Conservation (phyloP, 2,329 filamentous ascomycete species). For the Neoarthrinium moseri region DNA sequence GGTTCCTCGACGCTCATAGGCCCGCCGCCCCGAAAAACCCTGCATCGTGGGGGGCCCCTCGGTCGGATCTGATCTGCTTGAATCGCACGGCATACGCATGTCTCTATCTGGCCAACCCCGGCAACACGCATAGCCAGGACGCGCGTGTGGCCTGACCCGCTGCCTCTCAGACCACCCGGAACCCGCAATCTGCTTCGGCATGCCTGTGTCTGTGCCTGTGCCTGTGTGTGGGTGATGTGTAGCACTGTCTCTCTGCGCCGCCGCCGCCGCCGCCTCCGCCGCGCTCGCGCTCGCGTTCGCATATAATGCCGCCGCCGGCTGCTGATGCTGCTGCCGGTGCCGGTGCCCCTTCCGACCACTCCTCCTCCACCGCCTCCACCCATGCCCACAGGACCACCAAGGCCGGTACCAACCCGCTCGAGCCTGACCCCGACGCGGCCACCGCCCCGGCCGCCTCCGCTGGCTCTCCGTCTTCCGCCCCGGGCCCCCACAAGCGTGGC, state of each 20-base stretch:
- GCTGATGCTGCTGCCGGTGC: too few relatives aligned
- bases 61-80: too few relatives aligned
- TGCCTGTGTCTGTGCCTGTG: not conserved
- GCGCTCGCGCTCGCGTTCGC: too few relatives aligned
- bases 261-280: too few relatives aligned
- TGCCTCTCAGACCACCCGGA: too few relatives aligned
- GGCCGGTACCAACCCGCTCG: not conserved
- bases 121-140: not conserved
- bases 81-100: not conserved
- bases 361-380: conserved; percentile 15
- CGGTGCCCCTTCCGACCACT: conserved; percentile 14
- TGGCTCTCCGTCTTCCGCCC: conserved; percentile 3
- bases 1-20: not conserved
- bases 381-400: not conserved
- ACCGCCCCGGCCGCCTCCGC: conserved; percentile 4
- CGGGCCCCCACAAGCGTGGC: conserved; percentile 19
- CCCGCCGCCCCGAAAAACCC: not conserved
- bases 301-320: not conserved
- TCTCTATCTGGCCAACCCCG: too few relatives aligned
- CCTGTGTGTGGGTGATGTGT: not conserved
- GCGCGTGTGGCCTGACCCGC: too few relatives aligned
- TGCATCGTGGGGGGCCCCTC: not conserved
- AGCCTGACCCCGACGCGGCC: not conserved
- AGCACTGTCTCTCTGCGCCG: too few relatives aligned
- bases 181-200: too few relatives aligned